Percentiles rank a stretch among this genome's conserved stretches.
These are phyloP conservation scores for Carpinus fangiana DNA, from an alignment of 306 rosid species.

Conservation along the genomic window DNA sequence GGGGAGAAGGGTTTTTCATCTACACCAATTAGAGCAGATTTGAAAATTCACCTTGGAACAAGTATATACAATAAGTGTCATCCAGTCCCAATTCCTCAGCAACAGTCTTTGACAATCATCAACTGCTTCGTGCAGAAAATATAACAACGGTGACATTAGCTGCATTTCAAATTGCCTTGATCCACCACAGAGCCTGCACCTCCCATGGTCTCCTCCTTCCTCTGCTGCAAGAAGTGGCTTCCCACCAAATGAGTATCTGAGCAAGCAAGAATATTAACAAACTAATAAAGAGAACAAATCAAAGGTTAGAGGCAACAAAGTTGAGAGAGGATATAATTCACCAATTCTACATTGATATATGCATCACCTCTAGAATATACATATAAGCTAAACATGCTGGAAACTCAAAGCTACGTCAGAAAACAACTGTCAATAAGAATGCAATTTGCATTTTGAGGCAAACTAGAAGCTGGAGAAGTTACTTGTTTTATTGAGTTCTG, in stretches of 20 bases:
- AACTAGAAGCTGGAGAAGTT: not conserved
- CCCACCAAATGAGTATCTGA: slow-evolving; percentile 77
- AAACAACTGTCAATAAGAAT: not conserved
- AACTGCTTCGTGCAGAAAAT: slow-evolving; percentile 72
- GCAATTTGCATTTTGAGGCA: not conserved
- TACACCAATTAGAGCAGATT: slow-evolving; percentile 15
- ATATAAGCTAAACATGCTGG: not conserved
- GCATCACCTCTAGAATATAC: not conserved
- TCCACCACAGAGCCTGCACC: slow-evolving; percentile 67
- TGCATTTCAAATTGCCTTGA: slow-evolving; percentile 82
- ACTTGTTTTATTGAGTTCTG: not conserved
- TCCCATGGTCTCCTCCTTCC: slow-evolving; percentile 58
- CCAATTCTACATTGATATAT: not conserved
- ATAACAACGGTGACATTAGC: slow-evolving; percentile 79
- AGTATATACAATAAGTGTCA: slow-evolving; percentile 72
- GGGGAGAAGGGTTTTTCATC: not conserved
- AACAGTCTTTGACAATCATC: slow-evolving; percentile 44
- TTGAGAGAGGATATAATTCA: slow-evolving; percentile 4
- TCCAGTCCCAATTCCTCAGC: slow-evolving; percentile 84
- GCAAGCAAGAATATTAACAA: slow-evolving; percentile 3
- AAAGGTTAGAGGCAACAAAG: not conserved
- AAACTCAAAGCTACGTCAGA: not conserved
- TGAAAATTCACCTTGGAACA: slow-evolving; percentile 67
- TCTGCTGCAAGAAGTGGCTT: slow-evolving; percentile 65
- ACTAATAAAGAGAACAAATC: not conserved